These are phyloP conservation scores for Rosa rugosa DNA, from an alignment of 306 rosid species.

Conservation along the genomic window DNA sequence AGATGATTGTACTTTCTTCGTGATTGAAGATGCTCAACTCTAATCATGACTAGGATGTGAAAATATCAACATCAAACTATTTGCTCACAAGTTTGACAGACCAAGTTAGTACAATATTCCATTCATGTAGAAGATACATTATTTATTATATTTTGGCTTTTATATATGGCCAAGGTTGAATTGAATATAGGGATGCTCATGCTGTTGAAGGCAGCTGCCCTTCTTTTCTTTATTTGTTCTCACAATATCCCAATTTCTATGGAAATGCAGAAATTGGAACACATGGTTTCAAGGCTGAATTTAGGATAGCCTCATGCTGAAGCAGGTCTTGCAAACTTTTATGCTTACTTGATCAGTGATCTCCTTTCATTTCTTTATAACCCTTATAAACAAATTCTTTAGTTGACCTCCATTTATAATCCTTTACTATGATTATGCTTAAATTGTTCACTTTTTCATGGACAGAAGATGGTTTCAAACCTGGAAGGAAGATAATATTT, in stretches of 20 bases:
- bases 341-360: not conserved
- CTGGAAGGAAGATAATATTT: conserved; percentile 24
- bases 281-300: conserved; percentile 70
- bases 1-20: not conserved
- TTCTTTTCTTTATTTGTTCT: not conserved
- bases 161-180: not conserved
- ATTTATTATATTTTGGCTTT: not conserved
- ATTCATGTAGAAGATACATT: not conserved
- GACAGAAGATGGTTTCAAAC: conserved; percentile 70
- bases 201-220: not conserved
- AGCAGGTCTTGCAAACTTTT: conserved; percentile 19
- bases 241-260: conserved; percentile 10
- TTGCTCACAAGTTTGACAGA: not conserved
- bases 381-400: not conserved
- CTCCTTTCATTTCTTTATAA: not conserved
- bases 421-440: conserved; percentile 8
- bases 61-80: not conserved
- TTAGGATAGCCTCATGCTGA: conserved; percentile 18
- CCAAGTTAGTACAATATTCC: not conserved
- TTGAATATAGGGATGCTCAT: not conserved
- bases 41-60: not conserved
- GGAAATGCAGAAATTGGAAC: conserved; percentile 56
- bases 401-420: not conserved
- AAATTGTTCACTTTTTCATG: conserved; percentile 7
- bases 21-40: not conserved